These are phyloP conservation scores for Chaetomiaceae sp. DNA, from an alignment of 2,329 filamentous ascomycete genomes.

Conservation along the genomic window DNA sequence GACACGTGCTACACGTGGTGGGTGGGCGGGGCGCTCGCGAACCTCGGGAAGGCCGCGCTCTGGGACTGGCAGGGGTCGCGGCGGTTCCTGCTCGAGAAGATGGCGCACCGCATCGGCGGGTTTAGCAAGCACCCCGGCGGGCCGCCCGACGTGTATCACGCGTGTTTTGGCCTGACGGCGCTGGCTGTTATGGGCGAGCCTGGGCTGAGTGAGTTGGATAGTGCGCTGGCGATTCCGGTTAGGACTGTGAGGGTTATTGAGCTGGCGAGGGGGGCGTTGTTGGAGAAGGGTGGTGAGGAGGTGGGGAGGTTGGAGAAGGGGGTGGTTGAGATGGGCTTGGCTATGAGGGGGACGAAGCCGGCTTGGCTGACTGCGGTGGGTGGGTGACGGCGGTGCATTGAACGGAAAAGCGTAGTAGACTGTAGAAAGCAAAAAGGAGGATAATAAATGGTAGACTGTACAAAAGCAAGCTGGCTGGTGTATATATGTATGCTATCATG, in stretches of 20 bases:
- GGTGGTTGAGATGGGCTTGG: constrained; percentile 20
- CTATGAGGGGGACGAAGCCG: constrained; percentile 16
- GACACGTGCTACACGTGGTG: constrained; percentile 98
- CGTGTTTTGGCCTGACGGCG: constrained; percentile 79
- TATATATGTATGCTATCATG: not conserved
- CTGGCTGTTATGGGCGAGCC: constrained; percentile 68
- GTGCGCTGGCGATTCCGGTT: constrained; percentile 68
- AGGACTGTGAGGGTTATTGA: constrained; percentile 50
- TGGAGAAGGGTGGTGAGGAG: constrained; percentile 22
- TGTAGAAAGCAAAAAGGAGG: no score
- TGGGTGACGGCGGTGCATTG: not conserved
- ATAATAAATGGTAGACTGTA: no score
- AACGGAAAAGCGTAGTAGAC: no score
- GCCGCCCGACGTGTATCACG: constrained; percentile 78
- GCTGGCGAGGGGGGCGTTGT: constrained; percentile 39
- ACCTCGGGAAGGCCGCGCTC: constrained; percentile 39
- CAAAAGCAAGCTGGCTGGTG: no score
- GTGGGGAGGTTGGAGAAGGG: not conserved
- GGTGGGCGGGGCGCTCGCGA: constrained; percentile 62
- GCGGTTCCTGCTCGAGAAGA: constrained; percentile 78
- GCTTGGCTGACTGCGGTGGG: constrained; percentile 11
- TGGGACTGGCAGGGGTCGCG: constrained; percentile 57
- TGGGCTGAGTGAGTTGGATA: constrained; percentile 66
- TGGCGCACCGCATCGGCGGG: constrained; percentile 79
- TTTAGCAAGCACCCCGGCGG: constrained; percentile 69